Conservation (phyloP, 768 basidiomycete genomes). For the Russula emetica region DNA sequence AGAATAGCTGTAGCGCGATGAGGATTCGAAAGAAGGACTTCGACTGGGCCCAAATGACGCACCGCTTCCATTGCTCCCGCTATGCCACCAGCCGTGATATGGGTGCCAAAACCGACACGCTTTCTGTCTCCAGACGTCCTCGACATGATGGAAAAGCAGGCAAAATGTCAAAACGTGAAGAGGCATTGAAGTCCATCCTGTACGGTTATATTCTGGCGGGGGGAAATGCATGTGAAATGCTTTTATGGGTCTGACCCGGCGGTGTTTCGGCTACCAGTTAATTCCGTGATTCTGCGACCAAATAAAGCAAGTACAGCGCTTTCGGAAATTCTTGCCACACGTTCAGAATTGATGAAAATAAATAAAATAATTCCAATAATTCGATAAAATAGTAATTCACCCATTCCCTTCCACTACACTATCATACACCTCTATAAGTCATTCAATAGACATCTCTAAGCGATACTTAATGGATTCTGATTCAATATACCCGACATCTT, state of each 20-base stretch:
- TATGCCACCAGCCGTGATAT: conserved; percentile 90
- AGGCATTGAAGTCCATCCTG: not conserved
- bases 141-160: conserved; percentile 10
- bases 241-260: not conserved
- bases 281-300: not conserved
- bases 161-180: not conserved
- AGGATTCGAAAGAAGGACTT: not conserved
- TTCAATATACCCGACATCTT: too few species aligned
- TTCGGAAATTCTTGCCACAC: too few species aligned
- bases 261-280: not conserved
- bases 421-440: too few species aligned
- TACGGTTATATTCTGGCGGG: not conserved
- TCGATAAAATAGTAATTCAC: too few species aligned
- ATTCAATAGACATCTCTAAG: too few species aligned
- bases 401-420: too few species aligned
- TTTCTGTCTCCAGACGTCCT: conserved; percentile 49
- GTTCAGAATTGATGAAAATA: too few species aligned
- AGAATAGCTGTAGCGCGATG: conserved; percentile 50
- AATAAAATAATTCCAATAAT: too few species aligned
- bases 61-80: conserved; percentile 94
- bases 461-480: too few species aligned
- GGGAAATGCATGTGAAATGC: not conserved
- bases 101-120: conserved; percentile 79
- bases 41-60: conserved; percentile 30
- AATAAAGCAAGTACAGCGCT: too few species aligned